Evolutionary conservation across 2,329 filamentous ascomycete species (phyloP), one percentile per base, ranked within the genome.

Genomic region (Arthroderma sp.): DNA sequence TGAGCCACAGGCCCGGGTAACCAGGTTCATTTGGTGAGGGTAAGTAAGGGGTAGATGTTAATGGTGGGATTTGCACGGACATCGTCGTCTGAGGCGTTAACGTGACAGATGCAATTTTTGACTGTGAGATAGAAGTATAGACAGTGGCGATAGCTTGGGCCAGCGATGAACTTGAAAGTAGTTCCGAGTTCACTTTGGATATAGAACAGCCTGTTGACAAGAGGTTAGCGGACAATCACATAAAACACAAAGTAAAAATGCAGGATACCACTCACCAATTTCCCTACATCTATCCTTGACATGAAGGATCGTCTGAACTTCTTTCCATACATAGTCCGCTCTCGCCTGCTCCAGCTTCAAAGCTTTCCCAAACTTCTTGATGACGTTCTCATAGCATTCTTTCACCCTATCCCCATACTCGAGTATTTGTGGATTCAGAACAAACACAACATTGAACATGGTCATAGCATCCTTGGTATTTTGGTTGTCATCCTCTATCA

Each of bases 391-490:
- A 61, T 94, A 94, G 58, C 95, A 80, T 51, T 93, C 84, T 37
- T 82, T 76, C 38, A 93, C 69, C 8, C 76, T 69, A 57, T 69
- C 72, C 46, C 84, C 83, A 52, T 83, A 80, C 58, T 94, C 84
- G 46, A 88, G 71, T 43, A 81, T 78, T 41, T 81, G 82, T 3
- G 87, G 84, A 53, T 86, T 83, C 51, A 95, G 69, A 42, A 94
- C 84, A 61, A 96, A 96, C 27, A 96, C 87, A 7, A 95, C 76
- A 61, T 95, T 94, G 66, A 98, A 98, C 89, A 96, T 96, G 50
- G 82, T 87, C 84, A 96, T 88, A 39, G 77, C 77, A 47, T 75
- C 68, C 48, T 70, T 72, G 42, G 70, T 68, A 39, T 11, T 36
- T 10, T 22, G 15, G 15, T 22, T 22, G 15, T 22, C 15, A 22